phyloP scores from a whole-genome alignment of 768 basidiomycete genomes.

The Xerocomellus intermedius region DNA sequence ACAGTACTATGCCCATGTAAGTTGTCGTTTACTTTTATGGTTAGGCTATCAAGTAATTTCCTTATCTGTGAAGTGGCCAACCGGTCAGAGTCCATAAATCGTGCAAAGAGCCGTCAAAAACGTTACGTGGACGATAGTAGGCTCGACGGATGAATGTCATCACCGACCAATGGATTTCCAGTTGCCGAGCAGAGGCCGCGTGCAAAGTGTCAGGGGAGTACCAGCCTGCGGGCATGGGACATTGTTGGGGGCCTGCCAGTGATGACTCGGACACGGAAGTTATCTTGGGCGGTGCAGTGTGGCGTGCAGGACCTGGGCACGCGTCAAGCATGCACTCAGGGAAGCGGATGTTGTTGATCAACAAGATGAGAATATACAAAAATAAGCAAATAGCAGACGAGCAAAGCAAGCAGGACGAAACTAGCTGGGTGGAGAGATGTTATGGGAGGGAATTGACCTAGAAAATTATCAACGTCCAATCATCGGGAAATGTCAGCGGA shows the following conservation, averaged over 20 bases:
- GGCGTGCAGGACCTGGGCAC: constrained; percentile 14
- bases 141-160: not conserved
- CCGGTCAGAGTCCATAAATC: no score
- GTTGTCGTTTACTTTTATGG: no score
- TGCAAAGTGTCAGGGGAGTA: not conserved
- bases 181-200: not conserved
- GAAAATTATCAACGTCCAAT: constrained; percentile 4
- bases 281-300: constrained; percentile 11
- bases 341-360: constrained; percentile 12
- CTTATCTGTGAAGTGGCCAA: no score
- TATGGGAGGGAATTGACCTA: constrained; percentile 8
- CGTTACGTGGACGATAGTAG: no score
- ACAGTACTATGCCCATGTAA: not conserved
- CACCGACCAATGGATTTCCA: not conserved
- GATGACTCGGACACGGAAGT: constrained; percentile 8
- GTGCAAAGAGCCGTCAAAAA: no score
- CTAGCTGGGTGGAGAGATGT: constrained; percentile 15
- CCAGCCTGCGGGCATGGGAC: not conserved
- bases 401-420: constrained; percentile 21
- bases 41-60: no score
- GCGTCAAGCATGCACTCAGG: constrained; percentile 22
- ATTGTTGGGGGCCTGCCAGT: not conserved
- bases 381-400: constrained; percentile 14
- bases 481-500: constrained; percentile 8
- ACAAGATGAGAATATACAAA: constrained; percentile 16